Evolutionary conservation across 371 early-diverging fungal genomes (phyloP).

Genomic region (Rhizopus microsporus): DNA sequence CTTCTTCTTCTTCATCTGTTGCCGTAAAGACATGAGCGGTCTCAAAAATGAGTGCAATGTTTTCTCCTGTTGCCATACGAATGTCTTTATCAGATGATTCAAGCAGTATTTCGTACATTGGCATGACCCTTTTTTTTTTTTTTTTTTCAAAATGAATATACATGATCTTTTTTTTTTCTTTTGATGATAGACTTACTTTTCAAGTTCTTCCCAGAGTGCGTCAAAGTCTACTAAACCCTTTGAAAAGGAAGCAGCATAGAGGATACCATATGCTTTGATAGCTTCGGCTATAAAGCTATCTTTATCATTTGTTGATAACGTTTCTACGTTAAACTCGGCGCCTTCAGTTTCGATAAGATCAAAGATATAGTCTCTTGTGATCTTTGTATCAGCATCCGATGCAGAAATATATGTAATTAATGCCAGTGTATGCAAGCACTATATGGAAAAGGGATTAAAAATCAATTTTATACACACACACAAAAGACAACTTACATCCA

Average conservation of each 20-base stretch:
- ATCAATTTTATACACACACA: not conserved
- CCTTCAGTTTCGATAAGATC: constrained; percentile 48
- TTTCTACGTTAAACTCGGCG: constrained; percentile 36
- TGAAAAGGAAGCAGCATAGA: constrained; percentile 55
- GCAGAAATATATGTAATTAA: constrained; percentile 66
- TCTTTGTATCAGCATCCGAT: constrained; percentile 57
- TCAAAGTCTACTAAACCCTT: constrained; percentile 40
- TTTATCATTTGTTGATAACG: constrained; percentile 25
- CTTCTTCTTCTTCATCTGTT: constrained; percentile 24
- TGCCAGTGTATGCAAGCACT: constrained; percentile 54
- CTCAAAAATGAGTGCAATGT: constrained; percentile 75
- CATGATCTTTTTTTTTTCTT: not conserved
- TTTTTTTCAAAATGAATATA: constrained; percentile 2
- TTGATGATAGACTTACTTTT: constrained; percentile 35
- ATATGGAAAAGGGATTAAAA: not conserved
- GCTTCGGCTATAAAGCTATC: constrained; percentile 45
- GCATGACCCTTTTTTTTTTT: constrained; percentile 33
- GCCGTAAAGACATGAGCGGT: constrained; percentile 26
- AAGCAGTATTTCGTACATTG: constrained; percentile 53
- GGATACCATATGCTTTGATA: constrained; percentile 49
- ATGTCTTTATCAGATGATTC: constrained; percentile 68
- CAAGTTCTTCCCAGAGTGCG: constrained; percentile 49
- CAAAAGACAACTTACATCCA: constrained; percentile 29
- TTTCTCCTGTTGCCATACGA: constrained; percentile 75
- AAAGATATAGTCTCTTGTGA: constrained; percentile 36